Percentiles rank a stretch among this genome's conserved stretches.
phyloP scores from a whole-genome alignment of 2,329 filamentous ascomycete species.

The Pseudogymnoascus sp. region DNA sequence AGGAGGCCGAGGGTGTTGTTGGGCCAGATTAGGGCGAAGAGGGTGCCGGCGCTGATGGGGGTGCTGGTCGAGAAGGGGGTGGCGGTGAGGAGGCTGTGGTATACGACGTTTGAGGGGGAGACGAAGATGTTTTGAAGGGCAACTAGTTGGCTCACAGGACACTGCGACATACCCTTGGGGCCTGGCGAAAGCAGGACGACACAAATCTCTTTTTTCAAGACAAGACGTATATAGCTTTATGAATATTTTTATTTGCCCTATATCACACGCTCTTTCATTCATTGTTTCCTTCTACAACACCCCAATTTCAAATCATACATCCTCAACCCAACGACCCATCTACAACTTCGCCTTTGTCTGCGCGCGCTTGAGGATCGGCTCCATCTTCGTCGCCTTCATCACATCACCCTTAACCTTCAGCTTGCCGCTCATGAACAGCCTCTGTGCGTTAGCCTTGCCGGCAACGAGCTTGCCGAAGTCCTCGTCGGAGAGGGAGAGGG shows the following conservation, averaged over 20 bases:
- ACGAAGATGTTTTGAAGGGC: neutral
- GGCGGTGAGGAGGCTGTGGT: neutral
- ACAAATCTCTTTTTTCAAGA: neutral
- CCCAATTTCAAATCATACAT: neutral
- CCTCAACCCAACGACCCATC: conserved; percentile 24
- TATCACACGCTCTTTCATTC: neutral
- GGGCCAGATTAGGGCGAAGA: neutral
- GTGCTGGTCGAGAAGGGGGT: neutral
- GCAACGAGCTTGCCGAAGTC: conserved; percentile 77
- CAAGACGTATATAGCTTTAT: neutral
- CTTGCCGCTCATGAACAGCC: conserved; percentile 96
- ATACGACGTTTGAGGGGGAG: neutral
- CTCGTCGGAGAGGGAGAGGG: conserved; percentile 71
- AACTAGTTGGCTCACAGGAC: neutral
- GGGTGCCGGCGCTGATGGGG: neutral
- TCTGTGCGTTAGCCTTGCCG: conserved; percentile 90
- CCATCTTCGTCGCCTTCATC: conserved; percentile 97
- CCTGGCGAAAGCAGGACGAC: neutral
- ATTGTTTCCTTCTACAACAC: neutral
- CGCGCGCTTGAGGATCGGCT: conserved; percentile 84
- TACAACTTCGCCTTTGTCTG: conserved; percentile 79
- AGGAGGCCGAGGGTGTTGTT: neutral
- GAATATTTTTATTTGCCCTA: neutral
- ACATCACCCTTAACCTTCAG: conserved; percentile 97
- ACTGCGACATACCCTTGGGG: no score